Conservation (phyloP, 768 basidiomycete genomes). For the Boletus reticuloceps region DNA sequence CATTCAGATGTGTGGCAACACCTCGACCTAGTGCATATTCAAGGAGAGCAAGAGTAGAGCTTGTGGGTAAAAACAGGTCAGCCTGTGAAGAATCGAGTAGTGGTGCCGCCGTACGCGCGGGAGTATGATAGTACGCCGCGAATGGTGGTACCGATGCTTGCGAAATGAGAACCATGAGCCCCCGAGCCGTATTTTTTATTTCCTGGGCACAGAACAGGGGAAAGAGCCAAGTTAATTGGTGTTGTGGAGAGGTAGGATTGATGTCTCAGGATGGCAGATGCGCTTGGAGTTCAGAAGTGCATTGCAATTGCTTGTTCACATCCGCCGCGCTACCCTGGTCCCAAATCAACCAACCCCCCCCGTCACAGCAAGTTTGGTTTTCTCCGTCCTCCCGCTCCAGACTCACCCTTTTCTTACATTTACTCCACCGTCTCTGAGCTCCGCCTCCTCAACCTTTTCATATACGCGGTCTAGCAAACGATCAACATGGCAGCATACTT, state of each 20-base stretch:
- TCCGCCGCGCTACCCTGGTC: conserved; percentile 26
- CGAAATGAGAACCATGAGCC: neutral
- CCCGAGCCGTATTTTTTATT: neutral
- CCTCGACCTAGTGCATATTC: neutral
- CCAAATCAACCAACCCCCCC: conserved; percentile 13
- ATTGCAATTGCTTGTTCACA: conserved; percentile 19
- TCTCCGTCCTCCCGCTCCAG: conserved; percentile 2
- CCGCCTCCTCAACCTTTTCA: conserved; percentile 6
- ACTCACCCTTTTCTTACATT: neutral
- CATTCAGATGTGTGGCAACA: neutral
- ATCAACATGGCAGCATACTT: conserved; percentile 33
- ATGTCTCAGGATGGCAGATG: conserved; percentile 23
- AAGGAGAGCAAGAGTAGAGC: neutral
- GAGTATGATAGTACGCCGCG: neutral
- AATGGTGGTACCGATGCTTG: neutral
- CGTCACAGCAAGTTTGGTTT: conserved; percentile 12
- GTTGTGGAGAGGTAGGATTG: neutral
- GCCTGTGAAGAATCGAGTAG: neutral
- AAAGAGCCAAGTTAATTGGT: neutral
- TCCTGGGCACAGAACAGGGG: neutral
- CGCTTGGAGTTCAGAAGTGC: conserved; percentile 9
- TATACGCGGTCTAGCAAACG: conserved; percentile 9
- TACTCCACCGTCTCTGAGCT: neutral
- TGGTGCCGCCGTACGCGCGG: neutral
- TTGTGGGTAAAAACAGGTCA: neutral